Percentiles rank a stretch among this genome's conserved stretches.
Conservation (phyloP, 495 filamentous ascomycete genomes). For the Amphirosellinia nigrospora region DNA sequence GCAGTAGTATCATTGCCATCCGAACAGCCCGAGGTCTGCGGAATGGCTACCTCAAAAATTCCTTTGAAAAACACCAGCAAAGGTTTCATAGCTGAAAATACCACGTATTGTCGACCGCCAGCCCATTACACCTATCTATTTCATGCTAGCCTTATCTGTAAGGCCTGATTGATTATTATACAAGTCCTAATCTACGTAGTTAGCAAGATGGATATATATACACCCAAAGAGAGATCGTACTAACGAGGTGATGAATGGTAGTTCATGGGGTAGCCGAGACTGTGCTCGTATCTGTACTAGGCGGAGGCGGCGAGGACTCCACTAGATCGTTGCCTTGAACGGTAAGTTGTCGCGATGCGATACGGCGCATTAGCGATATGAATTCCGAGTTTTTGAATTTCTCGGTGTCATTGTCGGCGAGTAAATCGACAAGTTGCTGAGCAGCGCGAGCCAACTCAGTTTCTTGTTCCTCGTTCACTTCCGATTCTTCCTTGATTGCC, state of each 20-base stretch:
- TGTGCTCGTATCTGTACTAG: background rate
- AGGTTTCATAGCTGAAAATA: background rate
- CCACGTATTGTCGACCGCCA: no score
- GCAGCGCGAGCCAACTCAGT: slow-evolving; percentile 49
- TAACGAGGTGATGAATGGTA: background rate
- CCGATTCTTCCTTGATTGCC: background rate
- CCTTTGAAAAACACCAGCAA: background rate
- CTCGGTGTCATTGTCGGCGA: slow-evolving; percentile 44
- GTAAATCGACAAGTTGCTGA: slow-evolving; percentile 45
- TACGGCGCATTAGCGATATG: slow-evolving; percentile 50
- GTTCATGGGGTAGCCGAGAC: background rate
- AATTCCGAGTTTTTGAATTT: slow-evolving; percentile 55
- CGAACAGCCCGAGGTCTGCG: background rate
- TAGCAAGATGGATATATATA: background rate
- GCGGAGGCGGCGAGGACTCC: slow-evolving; percentile 23
- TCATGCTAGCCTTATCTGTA: background rate
- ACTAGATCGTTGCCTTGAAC: slow-evolving; percentile 49
- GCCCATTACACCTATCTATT: no score
- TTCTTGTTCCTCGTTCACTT: slow-evolving; percentile 26
- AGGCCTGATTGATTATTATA: background rate
- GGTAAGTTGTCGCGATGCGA: slow-evolving; percentile 46
- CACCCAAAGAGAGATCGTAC: background rate
- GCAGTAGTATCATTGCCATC: background rate
- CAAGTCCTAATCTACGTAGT: background rate
- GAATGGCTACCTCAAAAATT: background rate